phyloP scores from a whole-genome alignment of 2,329 filamentous ascomycete genomes.

The Orbilia oligospora region DNA sequence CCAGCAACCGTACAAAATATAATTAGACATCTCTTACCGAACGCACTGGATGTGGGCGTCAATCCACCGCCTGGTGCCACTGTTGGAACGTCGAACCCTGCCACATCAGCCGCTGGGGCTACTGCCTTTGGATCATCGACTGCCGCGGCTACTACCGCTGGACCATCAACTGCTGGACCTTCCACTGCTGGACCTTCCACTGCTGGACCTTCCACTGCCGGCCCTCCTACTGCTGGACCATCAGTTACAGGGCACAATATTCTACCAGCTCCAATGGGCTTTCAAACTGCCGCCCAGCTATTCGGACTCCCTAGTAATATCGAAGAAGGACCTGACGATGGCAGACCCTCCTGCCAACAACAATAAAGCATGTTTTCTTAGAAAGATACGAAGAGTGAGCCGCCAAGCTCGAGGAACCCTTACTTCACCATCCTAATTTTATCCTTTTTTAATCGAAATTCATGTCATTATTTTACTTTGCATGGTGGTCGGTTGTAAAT shows the following conservation, averaged over 20 bases:
- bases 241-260: not conserved
- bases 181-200: not conserved
- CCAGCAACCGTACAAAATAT: constrained; percentile 45
- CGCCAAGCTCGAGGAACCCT: not conserved
- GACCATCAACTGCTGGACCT: not conserved
- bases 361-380: not conserved
- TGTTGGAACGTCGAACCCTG: not conserved
- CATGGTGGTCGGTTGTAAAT: not conserved
- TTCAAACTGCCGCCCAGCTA: constrained; percentile 1
- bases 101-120: not conserved
- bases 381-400: not conserved
- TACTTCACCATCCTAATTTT: not conserved
- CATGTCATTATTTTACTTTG: not conserved
- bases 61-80: not conserved
- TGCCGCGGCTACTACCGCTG: too few species aligned
- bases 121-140: not conserved
- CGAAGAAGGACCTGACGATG: not conserved
- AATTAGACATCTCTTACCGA: constrained; percentile 29
- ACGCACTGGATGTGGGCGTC: constrained; percentile 26
- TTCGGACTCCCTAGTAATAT: not conserved
- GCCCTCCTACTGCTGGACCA: not conserved
- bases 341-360: not conserved
- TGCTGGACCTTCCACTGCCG: not conserved
- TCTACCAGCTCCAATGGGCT: not conserved
- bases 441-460: not conserved